Evolutionary conservation across 208 protist genomes (phyloP).

Genomic region (Leishmania turanica): DNA sequence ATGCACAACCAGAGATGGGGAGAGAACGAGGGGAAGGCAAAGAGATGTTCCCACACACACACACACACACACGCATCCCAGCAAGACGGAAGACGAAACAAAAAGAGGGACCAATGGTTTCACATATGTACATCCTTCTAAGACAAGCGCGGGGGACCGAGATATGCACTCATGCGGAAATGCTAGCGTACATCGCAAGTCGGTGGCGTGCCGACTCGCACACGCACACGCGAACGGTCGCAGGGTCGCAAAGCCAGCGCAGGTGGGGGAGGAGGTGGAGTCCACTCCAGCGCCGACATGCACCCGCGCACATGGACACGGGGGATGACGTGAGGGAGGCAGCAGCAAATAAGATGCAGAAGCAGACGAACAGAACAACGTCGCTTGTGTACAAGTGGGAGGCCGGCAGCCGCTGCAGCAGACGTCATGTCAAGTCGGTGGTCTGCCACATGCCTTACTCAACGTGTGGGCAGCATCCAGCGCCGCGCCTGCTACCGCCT

Average conservation of each 20-base stretch:
- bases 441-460: neutral
- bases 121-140: neutral
- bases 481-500: constrained; percentile 53
- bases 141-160: neutral
- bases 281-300: neutral
- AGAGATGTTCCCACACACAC: no score
- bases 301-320: neutral
- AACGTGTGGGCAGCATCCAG: constrained; percentile 31
- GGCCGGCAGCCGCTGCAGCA: neutral
- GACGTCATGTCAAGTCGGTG: neutral
- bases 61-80: neutral
- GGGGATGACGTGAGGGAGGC: neutral
- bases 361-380: neutral
- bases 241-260: neutral
- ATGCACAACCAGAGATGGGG: no score
- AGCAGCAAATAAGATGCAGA: neutral
- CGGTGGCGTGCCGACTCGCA: neutral
- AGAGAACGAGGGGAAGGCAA: no score
- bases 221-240: neutral
- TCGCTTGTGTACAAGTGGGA: neutral
- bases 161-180: neutral
- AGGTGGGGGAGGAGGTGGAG: neutral
- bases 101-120: neutral
- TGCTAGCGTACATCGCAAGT: neutral
- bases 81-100: neutral